A percentile compares a stretch with the other conserved stretches of the same genome.
Evolutionary conservation across 768 basidiomycete genomes (phyloP).

Genomic region (Neoboletus brunneissimus): DNA sequence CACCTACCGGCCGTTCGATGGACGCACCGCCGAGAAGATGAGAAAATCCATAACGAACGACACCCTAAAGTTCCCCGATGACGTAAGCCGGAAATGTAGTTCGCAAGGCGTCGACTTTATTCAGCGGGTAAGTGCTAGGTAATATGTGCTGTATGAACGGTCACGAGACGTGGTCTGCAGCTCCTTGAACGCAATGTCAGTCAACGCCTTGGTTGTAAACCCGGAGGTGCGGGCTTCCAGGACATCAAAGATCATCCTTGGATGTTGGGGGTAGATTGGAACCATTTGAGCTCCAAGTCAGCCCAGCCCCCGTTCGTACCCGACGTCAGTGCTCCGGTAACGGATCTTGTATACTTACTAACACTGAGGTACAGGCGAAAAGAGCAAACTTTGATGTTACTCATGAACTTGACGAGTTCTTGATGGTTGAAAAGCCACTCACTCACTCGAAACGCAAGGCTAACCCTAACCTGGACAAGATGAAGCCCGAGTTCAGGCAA

Average conservation of each 20-base stretch:
- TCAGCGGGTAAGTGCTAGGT: constrained; percentile 51
- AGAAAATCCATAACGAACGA: constrained; percentile 84
- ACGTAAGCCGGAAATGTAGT: constrained; percentile 58
- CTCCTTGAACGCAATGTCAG: constrained; percentile 80
- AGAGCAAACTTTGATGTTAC: constrained; percentile 98
- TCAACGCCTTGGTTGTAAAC: constrained; percentile 77
- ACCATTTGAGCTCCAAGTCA: constrained; percentile 64
- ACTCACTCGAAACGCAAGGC: constrained; percentile 91
- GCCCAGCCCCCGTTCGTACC: constrained; percentile 83
- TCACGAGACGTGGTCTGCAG: constrained; percentile 39
- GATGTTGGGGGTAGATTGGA: constrained; percentile 84
- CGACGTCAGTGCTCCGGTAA: constrained; percentile 61
- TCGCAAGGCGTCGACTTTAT: constrained; percentile 64
- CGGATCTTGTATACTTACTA: neutral
- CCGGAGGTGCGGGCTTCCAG: constrained; percentile 65
- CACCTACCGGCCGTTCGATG: constrained; percentile 82
- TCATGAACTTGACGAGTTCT: constrained; percentile 94
- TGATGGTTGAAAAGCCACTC: constrained; percentile 97
- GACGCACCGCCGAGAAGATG: constrained; percentile 85
- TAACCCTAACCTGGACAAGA: constrained; percentile 78
- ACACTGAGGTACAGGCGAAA: constrained; percentile 60
- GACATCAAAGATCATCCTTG: constrained; percentile 83
- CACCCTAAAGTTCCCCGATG: constrained; percentile 72
- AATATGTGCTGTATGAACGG: neutral
- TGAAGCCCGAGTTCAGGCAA: constrained; percentile 88